These are phyloP conservation scores for Cladorrhinum sp. DNA, from an alignment of 2,329 filamentous ascomycete genomes.

Conservation along the genomic window DNA sequence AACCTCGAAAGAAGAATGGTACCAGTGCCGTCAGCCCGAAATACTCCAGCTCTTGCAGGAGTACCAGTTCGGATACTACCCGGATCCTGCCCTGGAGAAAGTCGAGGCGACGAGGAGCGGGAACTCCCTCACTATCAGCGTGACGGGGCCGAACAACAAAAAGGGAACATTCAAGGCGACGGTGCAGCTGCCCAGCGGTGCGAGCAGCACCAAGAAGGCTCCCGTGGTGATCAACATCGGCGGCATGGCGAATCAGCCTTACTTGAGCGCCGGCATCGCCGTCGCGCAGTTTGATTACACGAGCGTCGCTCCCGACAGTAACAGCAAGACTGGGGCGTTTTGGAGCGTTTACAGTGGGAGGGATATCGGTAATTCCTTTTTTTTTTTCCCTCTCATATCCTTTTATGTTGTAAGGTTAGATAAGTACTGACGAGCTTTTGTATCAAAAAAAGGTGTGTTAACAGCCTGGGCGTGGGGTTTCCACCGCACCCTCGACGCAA, in stretches of 20 bases:
- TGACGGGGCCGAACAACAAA: constrained; percentile 41
- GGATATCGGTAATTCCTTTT: constrained; percentile 41
- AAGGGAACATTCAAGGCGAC: constrained; percentile 44
- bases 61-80: constrained; percentile 52
- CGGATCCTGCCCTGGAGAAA: constrained; percentile 45
- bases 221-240: constrained; percentile 51
- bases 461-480: constrained; percentile 57
- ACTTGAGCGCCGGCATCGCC: constrained; percentile 46
- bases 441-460: constrained; percentile 39
- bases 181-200: constrained; percentile 40
- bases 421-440: too few species aligned
- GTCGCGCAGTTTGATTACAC: constrained; percentile 50
- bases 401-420: too few species aligned
- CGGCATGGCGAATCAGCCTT: constrained; percentile 46
- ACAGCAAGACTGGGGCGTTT: constrained; percentile 47
- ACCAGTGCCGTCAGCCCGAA: constrained; percentile 47
- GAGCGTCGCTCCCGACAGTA: constrained; percentile 47
- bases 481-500: constrained; percentile 50
- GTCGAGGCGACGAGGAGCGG: constrained; percentile 47
- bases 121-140: constrained; percentile 41
- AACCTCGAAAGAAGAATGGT: constrained; percentile 46
- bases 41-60: constrained; percentile 49
- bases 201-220: constrained; percentile 32
- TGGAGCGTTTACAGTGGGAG: constrained; percentile 48
- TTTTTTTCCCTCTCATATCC: neutral